Base-by-base conservation (phyloP, 1,284 basidiomycete genomes). In the Tilletia caries region DNA sequence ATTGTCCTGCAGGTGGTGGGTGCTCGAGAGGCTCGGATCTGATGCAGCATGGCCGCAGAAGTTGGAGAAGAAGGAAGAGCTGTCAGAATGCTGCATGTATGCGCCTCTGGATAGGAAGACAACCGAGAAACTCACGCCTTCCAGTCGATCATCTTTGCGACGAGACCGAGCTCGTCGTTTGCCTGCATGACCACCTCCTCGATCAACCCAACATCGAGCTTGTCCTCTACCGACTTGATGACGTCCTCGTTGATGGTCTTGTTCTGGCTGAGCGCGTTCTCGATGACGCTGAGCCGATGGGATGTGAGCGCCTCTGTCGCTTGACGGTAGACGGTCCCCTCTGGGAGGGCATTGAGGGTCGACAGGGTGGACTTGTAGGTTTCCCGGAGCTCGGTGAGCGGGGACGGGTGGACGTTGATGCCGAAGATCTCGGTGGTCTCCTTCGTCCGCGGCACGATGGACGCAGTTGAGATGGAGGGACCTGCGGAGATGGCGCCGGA, bases 11-110 rank as follows among this genome's bases (percentile, higher is more conserved):
- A 70, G 88, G 88, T 18, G 92, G 89, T 73, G 90, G 90, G 80
- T 92, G 90, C 80, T 91, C 90, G 75, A 95, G 85, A 29, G 92
- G 88, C 82, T 94, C 92, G 91, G 92, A 94, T 58, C 93, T 95
- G 76, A 27, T 23, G 27, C 29, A 60, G 76, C 13, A 25, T 37
- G 67, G 41, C 66, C 69, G 41, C 54, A 62, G 67, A 50, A 67
- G 46, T 67, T 32, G 41, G n/a, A n/a, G n/a, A n/a, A n/a, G n/a
- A n/a, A n/a, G n/a, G n/a, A n/a, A n/a, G n/a, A n/a, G n/a, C n/a
- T n/a, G 37, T 67, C 68, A 34, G 50, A 23, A 46, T 70, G 10
- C 20, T 20, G 50, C 12, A n/a, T 1, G 12, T 29, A 29, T 20
- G n/a, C 12, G 23, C 20, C 8, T 12, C 50, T 23, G 50, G 50